Base-by-base conservation (phyloP, 2,329 filamentous ascomycete genomes). In the Arthrobotrys sphaeroides region DNA sequence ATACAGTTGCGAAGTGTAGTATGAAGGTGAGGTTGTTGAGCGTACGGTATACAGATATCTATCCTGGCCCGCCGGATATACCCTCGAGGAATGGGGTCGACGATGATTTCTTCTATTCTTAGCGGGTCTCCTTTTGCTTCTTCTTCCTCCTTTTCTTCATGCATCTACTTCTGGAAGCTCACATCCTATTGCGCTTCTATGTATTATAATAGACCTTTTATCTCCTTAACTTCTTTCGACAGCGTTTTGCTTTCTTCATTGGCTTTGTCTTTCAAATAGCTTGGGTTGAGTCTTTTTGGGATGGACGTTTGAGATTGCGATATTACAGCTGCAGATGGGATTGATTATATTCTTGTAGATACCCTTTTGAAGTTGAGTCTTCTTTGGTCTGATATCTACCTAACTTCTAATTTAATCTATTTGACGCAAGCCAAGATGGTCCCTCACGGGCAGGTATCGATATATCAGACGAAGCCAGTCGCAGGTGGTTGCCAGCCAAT, bases 1-100 rank as follows among this genome's bases (percentile, higher is more conserved):
- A 90, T 66, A 84, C 97, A 79, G 91, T 98, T 73, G 89, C 90
- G 80, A 91, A 96, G 79, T 98, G 97, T 81, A 94, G 95, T 3
- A 84, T 98, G 77, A 96, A 96, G 85, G 96, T 99, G 77, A 86
- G 95, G 42, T 84, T 99, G 81, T 85, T 99, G 79, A 99, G 98
- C 82, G 91, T 99, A 43, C 86, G 93, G 66, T 91, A 98, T 81
- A 91, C 88, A 59, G 87, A 90, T 49, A 89, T 88, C 62, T 85
- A 86, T 60, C 86, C 86, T n/a, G 91, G 91, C 42, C 89, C 89
- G 3, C 92, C 92, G 12, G 86, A 88, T 69, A 88, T 97, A 77
- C 94, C 95, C 2, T 91, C 89, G 80, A 86, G 95, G 62, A 91
- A 95, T 79, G 94, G 92, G 0, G 82, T 98, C 78, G 92, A 97